These are phyloP conservation scores for Phytopythium kandeliae DNA, from an alignment of 352 stramenopile species.

Conservation along the genomic window DNA sequence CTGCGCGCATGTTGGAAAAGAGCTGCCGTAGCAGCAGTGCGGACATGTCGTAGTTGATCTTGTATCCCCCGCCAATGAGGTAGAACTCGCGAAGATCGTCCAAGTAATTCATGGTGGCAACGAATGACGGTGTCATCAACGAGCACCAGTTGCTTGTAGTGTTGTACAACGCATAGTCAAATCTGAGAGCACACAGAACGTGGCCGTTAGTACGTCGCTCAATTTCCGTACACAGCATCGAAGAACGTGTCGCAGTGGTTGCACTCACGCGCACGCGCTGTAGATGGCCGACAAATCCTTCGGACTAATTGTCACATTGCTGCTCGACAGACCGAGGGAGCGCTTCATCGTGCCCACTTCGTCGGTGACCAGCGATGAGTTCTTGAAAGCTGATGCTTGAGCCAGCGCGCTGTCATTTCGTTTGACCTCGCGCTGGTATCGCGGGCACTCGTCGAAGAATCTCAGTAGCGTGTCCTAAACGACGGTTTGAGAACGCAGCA, in stretches of 20 bases:
- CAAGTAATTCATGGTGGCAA: conserved; percentile 31
- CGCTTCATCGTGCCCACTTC: conserved; percentile 13
- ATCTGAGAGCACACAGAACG: conserved; percentile 9
- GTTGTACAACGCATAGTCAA: conserved; percentile 46
- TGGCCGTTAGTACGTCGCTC: background rate
- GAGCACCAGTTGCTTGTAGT: conserved; percentile 34
- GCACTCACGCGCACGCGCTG: conserved; percentile 37
- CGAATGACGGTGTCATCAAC: conserved; percentile 21
- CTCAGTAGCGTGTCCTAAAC: conserved; percentile 38
- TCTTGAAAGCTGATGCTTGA: conserved; percentile 27
- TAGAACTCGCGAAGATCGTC: conserved; percentile 48
- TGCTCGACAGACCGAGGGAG: conserved; percentile 12
- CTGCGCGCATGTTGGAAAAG: conserved; percentile 19
- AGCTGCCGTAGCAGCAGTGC: conserved; percentile 30
- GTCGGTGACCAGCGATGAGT: conserved; percentile 14
- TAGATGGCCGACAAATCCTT: conserved; percentile 29
- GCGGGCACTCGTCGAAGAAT: conserved; percentile 55
- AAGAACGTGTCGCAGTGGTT: background rate
- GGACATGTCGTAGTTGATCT: conserved; percentile 52
- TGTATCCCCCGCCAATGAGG: conserved; percentile 30
- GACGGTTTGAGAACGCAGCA: background rate
- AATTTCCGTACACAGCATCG: no score
- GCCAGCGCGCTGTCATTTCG: conserved; percentile 25
- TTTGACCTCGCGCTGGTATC: conserved; percentile 44
- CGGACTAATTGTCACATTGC: conserved; percentile 21